Percentiles rank a stretch among this genome's conserved stretches.
These are phyloP conservation scores for Acrodontium crateriforme DNA, from an alignment of 2,329 filamentous ascomycete species.

Conservation along the genomic window DNA sequence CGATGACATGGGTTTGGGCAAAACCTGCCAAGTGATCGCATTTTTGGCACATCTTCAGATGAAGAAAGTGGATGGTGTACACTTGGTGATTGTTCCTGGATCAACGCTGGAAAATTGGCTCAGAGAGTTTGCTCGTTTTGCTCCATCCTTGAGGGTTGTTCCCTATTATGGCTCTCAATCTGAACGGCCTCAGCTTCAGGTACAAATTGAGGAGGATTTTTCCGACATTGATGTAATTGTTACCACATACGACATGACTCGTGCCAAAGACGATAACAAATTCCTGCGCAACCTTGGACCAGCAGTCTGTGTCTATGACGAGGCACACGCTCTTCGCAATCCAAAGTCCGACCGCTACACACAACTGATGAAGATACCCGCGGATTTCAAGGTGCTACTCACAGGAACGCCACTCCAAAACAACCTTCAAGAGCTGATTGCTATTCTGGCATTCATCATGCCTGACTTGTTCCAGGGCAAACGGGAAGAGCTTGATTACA, in stretches of 20 bases:
- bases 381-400: conserved; percentile 73
- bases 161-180: conserved; percentile 59
- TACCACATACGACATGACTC: conserved; percentile 56
- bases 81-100: conserved; percentile 80
- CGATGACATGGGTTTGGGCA: conserved; percentile 91
- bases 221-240: conserved; percentile 56
- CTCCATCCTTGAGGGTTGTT: conserved; percentile 57
- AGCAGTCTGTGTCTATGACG: conserved; percentile 66
- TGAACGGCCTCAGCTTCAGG: conserved; percentile 54
- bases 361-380: conserved; percentile 61
- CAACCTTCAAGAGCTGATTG: conserved; percentile 82
- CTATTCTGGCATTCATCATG: conserved; percentile 87
- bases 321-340: conserved; percentile 89
- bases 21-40: conserved; percentile 92
- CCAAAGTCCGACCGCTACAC: conserved; percentile 68
- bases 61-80: conserved; percentile 51
- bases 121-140: conserved; percentile 77
- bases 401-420: conserved; percentile 89
- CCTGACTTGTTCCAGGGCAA: conserved; percentile 66
- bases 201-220: conserved; percentile 49
- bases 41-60: conserved; percentile 75
- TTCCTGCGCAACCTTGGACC: conserved; percentile 47
- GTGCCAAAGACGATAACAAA: conserved; percentile 44
- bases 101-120: conserved; percentile 96
- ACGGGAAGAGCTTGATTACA: conserved; percentile 64